Percentiles rank a stretch among this genome's conserved stretches.
phyloP scores from a whole-genome alignment of 2,329 filamentous ascomycete species.

The Hirsutella minnesotensis region DNA sequence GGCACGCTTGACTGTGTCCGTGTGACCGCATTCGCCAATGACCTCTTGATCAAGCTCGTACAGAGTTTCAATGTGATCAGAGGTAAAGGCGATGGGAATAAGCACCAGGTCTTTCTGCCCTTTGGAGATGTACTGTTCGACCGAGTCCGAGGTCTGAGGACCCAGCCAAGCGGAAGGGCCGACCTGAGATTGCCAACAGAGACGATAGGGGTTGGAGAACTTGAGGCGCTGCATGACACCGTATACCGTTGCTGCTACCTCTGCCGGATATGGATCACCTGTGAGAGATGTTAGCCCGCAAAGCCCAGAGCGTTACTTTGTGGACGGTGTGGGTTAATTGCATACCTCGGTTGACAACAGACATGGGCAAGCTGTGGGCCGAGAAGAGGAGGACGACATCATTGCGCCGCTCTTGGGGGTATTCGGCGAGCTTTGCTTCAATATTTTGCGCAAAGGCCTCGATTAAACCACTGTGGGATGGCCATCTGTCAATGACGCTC shows the following conservation, averaged over 20 bases:
- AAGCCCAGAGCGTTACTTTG: background rate
- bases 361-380: constrained; percentile 93
- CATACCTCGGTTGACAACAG: constrained; percentile 80
- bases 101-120: constrained; percentile 85
- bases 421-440: constrained; percentile 70
- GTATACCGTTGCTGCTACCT: constrained; percentile 91
- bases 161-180: constrained; percentile 92
- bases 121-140: constrained; percentile 79
- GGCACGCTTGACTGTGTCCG: constrained; percentile 74
- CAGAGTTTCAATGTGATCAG: constrained; percentile 96
- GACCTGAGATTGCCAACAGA: constrained; percentile 98
- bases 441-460: constrained; percentile 91
- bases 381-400: constrained; percentile 85
- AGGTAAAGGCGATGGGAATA: constrained; percentile 94
- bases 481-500: constrained; percentile 98
- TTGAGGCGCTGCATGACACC: constrained; percentile 89
- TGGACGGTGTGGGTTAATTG: background rate
- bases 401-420: constrained; percentile 68
- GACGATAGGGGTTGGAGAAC: constrained; percentile 80
- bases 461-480: constrained; percentile 77
- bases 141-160: constrained; percentile 80
- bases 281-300: constrained; percentile 14
- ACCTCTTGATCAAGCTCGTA: constrained; percentile 92
- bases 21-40: constrained; percentile 71
- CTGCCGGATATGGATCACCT: constrained; percentile 89